Evolutionary conservation across 2,329 filamentous ascomycete species (phyloP).

Genomic region (Scedosporium minutisporum): DNA sequence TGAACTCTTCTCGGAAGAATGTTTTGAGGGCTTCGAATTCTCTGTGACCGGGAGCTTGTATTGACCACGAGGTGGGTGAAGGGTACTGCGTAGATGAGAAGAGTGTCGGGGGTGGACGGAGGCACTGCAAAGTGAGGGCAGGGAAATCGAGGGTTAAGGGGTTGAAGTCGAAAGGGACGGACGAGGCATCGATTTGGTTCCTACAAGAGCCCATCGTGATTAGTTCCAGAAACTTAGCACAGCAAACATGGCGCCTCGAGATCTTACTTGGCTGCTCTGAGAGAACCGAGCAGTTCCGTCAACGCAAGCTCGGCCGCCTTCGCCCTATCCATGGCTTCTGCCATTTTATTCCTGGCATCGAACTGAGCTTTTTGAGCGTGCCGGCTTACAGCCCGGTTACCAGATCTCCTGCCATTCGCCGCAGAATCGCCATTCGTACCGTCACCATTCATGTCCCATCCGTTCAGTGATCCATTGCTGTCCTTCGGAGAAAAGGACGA

Average conservation of each 20-base stretch:
- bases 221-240: not conserved
- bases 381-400: slow-evolving; percentile 34
- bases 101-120: slow-evolving; percentile 71
- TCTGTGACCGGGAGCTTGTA: slow-evolving; percentile 61
- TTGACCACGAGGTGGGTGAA: slow-evolving; percentile 70
- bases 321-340: slow-evolving; percentile 68
- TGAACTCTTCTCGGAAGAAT: slow-evolving; percentile 59
- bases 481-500: slow-evolving; percentile 30
- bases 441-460: slow-evolving; percentile 8
- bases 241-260: slow-evolving; percentile 7
- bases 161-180: slow-evolving; percentile 67
- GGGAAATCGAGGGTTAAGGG: slow-evolving; percentile 80
- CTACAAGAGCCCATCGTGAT: slow-evolving; percentile 22
- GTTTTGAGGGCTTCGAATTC: slow-evolving; percentile 64
- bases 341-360: slow-evolving; percentile 52
- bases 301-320: slow-evolving; percentile 77
- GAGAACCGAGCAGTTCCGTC: slow-evolving; percentile 69
- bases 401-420: slow-evolving; percentile 25
- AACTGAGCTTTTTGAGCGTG: slow-evolving; percentile 51
- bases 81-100: slow-evolving; percentile 74
- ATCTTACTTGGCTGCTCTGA: slow-evolving; percentile 74
- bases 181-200: slow-evolving; percentile 44
- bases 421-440: slow-evolving; percentile 12
- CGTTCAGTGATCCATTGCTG: slow-evolving; percentile 13
- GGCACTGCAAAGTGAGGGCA: slow-evolving; percentile 69